A percentile compares a stretch with the other conserved stretches of the same genome.
Evolutionary conservation across 345 rosid genomes (phyloP).

Genomic region (Populus alba): DNA sequence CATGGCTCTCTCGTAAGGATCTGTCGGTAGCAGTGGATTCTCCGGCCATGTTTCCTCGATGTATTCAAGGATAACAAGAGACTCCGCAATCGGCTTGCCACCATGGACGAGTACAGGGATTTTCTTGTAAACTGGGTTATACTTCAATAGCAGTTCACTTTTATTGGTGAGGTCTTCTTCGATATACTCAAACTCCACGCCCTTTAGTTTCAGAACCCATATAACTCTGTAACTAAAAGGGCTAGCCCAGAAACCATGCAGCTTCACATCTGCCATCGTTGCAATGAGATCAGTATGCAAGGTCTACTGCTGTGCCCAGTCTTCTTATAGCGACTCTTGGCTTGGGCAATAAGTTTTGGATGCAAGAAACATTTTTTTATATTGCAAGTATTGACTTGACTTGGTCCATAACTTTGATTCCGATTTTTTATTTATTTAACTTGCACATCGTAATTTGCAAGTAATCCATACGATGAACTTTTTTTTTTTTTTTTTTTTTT

Average conservation of each 20-base stretch:
- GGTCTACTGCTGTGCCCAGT: not conserved
- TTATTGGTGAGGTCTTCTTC: constrained; percentile 12
- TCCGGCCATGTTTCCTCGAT: constrained; percentile 23
- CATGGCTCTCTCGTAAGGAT: constrained; percentile 10
- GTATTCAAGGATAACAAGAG: constrained; percentile 13
- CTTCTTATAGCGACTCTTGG: not conserved
- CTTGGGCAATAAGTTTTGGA: not conserved
- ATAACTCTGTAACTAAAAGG: constrained; percentile 4
- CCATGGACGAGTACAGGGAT: constrained; percentile 14
- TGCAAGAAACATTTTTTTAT: too few species aligned
- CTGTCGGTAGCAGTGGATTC: constrained; percentile 11
- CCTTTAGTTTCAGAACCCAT: constrained; percentile 25
- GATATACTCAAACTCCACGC: not conserved
- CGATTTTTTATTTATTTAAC: too few species aligned
- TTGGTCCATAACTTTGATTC: too few species aligned
- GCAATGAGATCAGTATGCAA: not conserved
- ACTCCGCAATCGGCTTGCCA: constrained; percentile 5
- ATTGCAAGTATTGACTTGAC: too few species aligned
- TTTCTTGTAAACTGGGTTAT: constrained; percentile 11
- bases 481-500: too few species aligned
- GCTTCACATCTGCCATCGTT: constrained; percentile 17
- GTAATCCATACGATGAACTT: too few species aligned
- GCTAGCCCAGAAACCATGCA: constrained; percentile 9
- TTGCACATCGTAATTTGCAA: too few species aligned
- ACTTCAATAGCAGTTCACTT: constrained; percentile 9